A percentile compares a stretch with the other conserved stretches of the same genome.
phyloP scores from a whole-genome alignment of 345 rosid genomes.

The Salix purpurea region DNA sequence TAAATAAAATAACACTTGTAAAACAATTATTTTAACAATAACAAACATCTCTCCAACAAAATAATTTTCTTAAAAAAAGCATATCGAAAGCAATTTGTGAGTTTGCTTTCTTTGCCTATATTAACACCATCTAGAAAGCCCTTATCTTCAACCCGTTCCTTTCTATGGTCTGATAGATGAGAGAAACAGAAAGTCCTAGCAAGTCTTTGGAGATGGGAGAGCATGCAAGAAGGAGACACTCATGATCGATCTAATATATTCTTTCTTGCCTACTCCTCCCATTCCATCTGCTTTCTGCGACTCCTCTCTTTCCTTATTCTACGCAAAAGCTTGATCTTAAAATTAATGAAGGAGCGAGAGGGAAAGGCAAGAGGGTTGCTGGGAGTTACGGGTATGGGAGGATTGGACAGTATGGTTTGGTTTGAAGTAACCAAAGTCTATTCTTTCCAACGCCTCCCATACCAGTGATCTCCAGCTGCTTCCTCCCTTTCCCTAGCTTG shows the following conservation, averaged over 20 bases:
- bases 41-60: no score
- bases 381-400: conserved; percentile 22
- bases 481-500: neutral
- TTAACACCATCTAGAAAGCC: neutral
- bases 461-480: conserved; percentile 18
- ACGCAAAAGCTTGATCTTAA: neutral
- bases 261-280: conserved; percentile 7
- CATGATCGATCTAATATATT: no score
- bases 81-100: no score
- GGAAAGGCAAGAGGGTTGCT: conserved; percentile 5
- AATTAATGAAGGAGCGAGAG: neutral
- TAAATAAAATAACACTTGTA: no score
- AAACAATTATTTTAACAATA: no score
- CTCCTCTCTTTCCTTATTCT: neutral
- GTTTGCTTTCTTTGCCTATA: neutral
- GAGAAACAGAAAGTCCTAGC: neutral
- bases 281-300: conserved; percentile 3
- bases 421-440: neutral
- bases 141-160: neutral
- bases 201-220: neutral
- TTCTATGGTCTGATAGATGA: neutral
- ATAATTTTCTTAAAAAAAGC: no score
- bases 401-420: conserved; percentile 3
- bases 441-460: conserved; percentile 27
- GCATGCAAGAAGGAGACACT: neutral